A percentile compares a stretch with the other conserved stretches of the same genome.
Evolutionary conservation across 2,329 filamentous ascomycete genomes (phyloP).

Genomic region (Aspergillus transmontanensis): DNA sequence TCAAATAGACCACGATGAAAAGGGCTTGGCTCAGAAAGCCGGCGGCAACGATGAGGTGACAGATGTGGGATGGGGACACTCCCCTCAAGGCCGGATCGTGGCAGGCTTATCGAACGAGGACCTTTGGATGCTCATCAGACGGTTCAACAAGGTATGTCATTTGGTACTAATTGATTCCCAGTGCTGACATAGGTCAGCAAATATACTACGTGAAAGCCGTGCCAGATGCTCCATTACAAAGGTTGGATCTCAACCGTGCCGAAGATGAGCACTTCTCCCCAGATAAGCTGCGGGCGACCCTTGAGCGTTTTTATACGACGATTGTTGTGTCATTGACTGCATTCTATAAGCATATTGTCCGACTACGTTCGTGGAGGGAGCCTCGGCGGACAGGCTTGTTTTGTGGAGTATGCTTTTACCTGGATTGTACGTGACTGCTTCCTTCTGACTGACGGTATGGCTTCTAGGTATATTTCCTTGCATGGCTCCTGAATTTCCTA

Average conservation of each 20-base stretch:
- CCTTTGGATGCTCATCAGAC: constrained; percentile 69
- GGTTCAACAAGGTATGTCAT: constrained; percentile 68
- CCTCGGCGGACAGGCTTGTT: constrained; percentile 60
- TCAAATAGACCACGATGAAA: constrained; percentile 19
- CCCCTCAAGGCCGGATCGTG: constrained; percentile 13
- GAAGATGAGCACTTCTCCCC: constrained; percentile 84
- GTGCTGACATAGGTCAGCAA: constrained; percentile 50
- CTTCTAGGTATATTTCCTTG: constrained; percentile 56
- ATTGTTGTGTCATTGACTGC: constrained; percentile 68
- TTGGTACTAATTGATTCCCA: background rate
- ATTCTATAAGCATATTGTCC: constrained; percentile 72
- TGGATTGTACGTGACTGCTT: background rate
- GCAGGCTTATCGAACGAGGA: constrained; percentile 65
- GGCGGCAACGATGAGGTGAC: constrained; percentile 14
- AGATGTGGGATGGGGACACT: constrained; percentile 18
- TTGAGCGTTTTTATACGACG: constrained; percentile 82
- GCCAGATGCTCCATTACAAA: constrained; percentile 61
- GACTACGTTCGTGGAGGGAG: constrained; percentile 80
- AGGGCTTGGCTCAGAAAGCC: constrained; percentile 19
- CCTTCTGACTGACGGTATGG: background rate
- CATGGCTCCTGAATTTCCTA: constrained; percentile 75
- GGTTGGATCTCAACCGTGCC: constrained; percentile 77
- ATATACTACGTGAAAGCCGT: constrained; percentile 73
- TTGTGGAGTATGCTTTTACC: constrained; percentile 51
- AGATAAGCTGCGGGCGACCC: constrained; percentile 75